phyloP scores from a whole-genome alignment of 331 rosid species.

The Rosa hybrid region DNA sequence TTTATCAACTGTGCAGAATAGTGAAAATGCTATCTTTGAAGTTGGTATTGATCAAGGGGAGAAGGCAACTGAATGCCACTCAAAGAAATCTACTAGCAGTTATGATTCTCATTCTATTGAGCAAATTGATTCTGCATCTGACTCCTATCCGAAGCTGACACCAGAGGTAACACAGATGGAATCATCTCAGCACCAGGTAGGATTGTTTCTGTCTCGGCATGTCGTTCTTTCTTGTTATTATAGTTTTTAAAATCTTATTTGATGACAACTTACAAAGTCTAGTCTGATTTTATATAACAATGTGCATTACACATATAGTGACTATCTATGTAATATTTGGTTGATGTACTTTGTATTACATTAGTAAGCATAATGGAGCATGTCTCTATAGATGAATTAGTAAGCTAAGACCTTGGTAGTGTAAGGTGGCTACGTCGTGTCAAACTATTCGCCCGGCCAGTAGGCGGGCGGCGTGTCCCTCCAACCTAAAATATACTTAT shows the following conservation, averaged over 20 bases:
- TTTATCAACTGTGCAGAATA: conserved; percentile 37
- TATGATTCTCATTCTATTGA: conserved; percentile 60
- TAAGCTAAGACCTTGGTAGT: not conserved
- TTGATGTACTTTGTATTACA: not conserved
- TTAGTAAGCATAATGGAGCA: not conserved
- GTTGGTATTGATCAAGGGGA: conserved; percentile 47
- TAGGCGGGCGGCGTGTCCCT: not conserved
- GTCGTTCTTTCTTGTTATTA: not conserved
- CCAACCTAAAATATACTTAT: not conserved
- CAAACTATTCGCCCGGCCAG: too few relatives aligned
- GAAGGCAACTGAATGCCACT: conserved; percentile 48
- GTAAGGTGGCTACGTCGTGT: not conserved
- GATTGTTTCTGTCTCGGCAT: not conserved
- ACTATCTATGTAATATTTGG: not conserved
- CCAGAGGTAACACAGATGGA: conserved; percentile 42
- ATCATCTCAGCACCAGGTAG: conserved; percentile 47
- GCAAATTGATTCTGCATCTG: conserved; percentile 63
- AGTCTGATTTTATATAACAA: not conserved
- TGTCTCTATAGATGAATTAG: not conserved
- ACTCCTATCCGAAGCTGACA: conserved; percentile 43
- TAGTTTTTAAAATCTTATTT: not conserved
- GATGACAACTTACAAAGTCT: not conserved
- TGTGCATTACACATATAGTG: not conserved
- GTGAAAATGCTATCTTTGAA: conserved; percentile 46
- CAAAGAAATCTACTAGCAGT: conserved; percentile 52